These are phyloP conservation scores for Bruguiera parviflora DNA, from an alignment of 345 rosid genomes.

Conservation along the genomic window DNA sequence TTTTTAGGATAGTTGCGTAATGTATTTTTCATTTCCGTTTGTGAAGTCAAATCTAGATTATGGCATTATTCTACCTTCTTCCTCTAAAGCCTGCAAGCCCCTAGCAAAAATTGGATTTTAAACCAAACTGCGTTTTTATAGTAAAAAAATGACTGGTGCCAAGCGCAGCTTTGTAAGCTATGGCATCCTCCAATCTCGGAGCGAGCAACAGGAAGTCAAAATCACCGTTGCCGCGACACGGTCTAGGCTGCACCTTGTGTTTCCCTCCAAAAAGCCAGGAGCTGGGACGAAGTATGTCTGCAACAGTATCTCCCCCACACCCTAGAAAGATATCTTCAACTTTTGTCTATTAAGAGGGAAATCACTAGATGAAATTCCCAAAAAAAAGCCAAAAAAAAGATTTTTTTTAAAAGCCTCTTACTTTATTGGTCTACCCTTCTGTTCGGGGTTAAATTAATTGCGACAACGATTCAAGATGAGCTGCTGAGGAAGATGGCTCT, in stretches of 20 bases:
- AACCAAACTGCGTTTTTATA: too few species aligned
- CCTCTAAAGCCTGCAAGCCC: too few species aligned
- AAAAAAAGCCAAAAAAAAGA: not conserved
- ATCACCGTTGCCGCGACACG: constrained; percentile 59
- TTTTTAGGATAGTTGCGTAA: too few species aligned
- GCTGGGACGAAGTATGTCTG: constrained; percentile 90
- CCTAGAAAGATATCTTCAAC: constrained; percentile 69
- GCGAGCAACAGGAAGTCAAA: constrained; percentile 18
- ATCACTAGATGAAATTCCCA: not conserved
- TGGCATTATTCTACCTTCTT: too few species aligned
- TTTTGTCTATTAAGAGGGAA: constrained; percentile 18
- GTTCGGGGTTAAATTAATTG: not conserved
- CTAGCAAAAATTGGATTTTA: too few species aligned
- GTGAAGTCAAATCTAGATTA: too few species aligned
- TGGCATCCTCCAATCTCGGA: constrained; percentile 54
- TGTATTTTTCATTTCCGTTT: too few species aligned
- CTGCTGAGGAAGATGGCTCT: too few species aligned
- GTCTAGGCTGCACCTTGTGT: constrained; percentile 64
- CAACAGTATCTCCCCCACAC: constrained; percentile 69
- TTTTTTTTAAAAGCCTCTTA: too few species aligned
- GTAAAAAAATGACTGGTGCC: too few species aligned
- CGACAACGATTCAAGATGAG: too few species aligned
- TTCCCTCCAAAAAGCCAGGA: constrained; percentile 82
- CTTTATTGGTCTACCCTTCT: too few species aligned
- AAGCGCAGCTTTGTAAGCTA: constrained; percentile 2